Evolutionary conservation across 176 grass and related monocot species (phyloP).

Genomic region (Musa acuminata): DNA sequence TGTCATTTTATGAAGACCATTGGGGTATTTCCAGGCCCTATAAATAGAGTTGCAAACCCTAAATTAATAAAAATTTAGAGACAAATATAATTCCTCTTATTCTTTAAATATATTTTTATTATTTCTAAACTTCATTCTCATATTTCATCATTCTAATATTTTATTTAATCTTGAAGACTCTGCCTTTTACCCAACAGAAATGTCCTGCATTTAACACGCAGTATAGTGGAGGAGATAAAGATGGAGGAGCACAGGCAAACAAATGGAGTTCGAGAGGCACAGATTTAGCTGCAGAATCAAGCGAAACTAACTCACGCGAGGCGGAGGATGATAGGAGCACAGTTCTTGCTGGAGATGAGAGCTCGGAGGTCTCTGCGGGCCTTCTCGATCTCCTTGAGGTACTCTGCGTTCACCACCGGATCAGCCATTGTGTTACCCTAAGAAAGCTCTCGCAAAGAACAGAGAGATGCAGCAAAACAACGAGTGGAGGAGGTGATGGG

Average conservation of each 20-base stretch:
- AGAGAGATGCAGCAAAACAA: not conserved
- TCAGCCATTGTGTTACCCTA: not conserved
- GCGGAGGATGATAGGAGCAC: slow-evolving; percentile 55
- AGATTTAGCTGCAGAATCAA: not conserved
- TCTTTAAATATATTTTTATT: too few relatives aligned
- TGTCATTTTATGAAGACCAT: too few relatives aligned
- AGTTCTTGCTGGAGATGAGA: slow-evolving; percentile 42
- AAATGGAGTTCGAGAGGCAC: not conserved
- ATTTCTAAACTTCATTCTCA: too few relatives aligned
- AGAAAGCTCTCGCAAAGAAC: not conserved
- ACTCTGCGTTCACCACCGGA: slow-evolving; percentile 36
- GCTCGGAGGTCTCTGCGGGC: slow-evolving; percentile 47
- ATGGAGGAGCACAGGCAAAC: too few relatives aligned
- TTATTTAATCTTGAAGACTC: too few relatives aligned
- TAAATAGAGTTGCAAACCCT: too few relatives aligned
- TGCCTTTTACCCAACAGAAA: not conserved
- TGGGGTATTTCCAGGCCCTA: too few relatives aligned
- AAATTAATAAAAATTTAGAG: too few relatives aligned
- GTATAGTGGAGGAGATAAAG: too few relatives aligned
- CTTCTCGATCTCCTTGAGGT: slow-evolving; percentile 39
- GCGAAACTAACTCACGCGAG: slow-evolving; percentile 29
- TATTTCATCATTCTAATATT: too few relatives aligned
- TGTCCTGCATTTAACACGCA: not conserved
- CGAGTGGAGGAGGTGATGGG: not conserved
- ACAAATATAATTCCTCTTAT: too few relatives aligned